Evolutionary conservation across 805 yeast species (phyloP).

Genomic region (Lipomyces sp.): DNA sequence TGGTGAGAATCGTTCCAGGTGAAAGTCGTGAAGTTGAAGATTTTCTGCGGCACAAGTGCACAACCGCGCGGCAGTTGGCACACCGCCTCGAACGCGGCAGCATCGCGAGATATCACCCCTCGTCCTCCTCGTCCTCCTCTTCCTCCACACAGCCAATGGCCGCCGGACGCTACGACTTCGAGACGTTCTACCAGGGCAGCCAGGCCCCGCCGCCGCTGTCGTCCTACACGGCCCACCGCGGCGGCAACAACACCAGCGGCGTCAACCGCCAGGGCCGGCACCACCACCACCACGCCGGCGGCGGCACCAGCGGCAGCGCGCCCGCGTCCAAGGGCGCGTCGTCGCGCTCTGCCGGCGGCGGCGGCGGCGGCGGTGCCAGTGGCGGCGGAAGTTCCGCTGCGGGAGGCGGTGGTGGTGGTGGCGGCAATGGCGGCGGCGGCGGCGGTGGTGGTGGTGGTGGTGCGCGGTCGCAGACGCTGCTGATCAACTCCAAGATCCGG

Average conservation of each 20-base stretch:
- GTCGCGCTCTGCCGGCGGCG: slow-evolving; percentile 4
- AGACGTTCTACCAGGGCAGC: slow-evolving; percentile 5
- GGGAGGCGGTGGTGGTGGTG: neutral
- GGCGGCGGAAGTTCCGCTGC: too few species aligned
- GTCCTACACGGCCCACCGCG: slow-evolving; percentile 4
- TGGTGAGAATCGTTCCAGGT: too few species aligned
- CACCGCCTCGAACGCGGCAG: slow-evolving; percentile 7
- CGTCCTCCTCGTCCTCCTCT: neutral
- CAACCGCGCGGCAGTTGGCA: neutral
- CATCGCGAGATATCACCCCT: slow-evolving; percentile 6
- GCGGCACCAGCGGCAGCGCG: neutral
- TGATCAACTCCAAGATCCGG: slow-evolving; percentile 36
- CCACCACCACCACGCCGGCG: neutral
- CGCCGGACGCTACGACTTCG: neutral
- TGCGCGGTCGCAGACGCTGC: slow-evolving; percentile 25
- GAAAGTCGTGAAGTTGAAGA: too few species aligned
- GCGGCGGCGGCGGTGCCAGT: too few species aligned
- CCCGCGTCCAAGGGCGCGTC: too few species aligned
- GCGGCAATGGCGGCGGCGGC: neutral
- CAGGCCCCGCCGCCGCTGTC: slow-evolving; percentile 5
- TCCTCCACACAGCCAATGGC: neutral
- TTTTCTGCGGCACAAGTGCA: neutral
- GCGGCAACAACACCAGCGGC: slow-evolving; percentile 2
- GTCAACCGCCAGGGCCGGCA: neutral
- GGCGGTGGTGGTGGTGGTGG: slow-evolving; percentile 1